These are phyloP conservation scores for Clavariopsis aquatica DNA, from an alignment of 495 filamentous ascomycete genomes.

Conservation along the genomic window DNA sequence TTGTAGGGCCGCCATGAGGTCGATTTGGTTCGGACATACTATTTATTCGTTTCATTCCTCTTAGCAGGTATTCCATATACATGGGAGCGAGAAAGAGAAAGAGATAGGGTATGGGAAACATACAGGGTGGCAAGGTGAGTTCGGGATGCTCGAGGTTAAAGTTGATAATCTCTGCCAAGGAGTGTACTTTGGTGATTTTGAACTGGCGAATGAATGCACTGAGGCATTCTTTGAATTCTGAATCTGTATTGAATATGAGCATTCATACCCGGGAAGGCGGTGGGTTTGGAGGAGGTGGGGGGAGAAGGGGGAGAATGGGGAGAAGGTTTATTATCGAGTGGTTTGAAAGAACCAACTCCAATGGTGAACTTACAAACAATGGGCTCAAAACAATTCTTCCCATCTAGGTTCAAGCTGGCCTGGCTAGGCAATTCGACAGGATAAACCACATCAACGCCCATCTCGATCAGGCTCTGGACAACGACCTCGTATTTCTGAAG, in stretches of 20 bases:
- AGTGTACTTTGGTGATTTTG: constrained; percentile 37
- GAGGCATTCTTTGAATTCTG: constrained; percentile 35
- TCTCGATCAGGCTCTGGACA: constrained; percentile 31
- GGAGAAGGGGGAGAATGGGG: too few species aligned
- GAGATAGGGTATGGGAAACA: neutral
- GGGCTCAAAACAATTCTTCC: constrained; percentile 34
- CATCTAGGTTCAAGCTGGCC: constrained; percentile 30
- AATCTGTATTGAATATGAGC: too few species aligned
- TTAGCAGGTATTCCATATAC: too few species aligned
- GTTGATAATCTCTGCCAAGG: constrained; percentile 38
- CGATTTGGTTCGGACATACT: constrained; percentile 34
- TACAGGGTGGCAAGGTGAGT: constrained; percentile 31
- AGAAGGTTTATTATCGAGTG: too few species aligned
- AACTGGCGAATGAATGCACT: constrained; percentile 34
- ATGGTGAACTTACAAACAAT: constrained; percentile 36
- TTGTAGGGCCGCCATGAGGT: constrained; percentile 35
- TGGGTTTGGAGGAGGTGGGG: too few species aligned
- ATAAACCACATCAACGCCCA: constrained; percentile 36
- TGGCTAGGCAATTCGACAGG: constrained; percentile 34
- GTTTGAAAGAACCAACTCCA: too few species aligned
- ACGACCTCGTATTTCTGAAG: constrained; percentile 37
- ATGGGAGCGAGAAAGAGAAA: neutral
- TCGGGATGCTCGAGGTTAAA: constrained; percentile 38
- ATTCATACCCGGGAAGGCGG: too few species aligned
- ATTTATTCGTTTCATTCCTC: too few species aligned